Evolutionary conservation across 805 yeast species (phyloP), one percentile per base, ranked within the genome.

Genomic region (Metschnikowia henanensis): DNA sequence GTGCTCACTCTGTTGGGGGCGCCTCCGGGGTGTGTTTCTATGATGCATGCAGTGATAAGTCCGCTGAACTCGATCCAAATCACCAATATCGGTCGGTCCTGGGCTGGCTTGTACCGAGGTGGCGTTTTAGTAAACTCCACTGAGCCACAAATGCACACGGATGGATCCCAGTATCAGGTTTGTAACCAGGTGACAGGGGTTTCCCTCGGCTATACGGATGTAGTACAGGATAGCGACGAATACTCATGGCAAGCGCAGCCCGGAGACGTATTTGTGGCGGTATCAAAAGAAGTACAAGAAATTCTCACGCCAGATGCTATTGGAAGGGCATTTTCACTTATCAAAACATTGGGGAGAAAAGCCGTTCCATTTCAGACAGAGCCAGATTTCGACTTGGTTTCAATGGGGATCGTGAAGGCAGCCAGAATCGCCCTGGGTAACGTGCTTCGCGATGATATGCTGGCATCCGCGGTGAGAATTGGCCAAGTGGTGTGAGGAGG

Each of bases 91-190:
- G 41, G 41, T 5, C 16, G 7, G 23, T 15, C 30, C 5, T 38
- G 41, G 41, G 41, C 41, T 3, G 41, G 41, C 9, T 23, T 38
- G 7, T 38, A 38, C 18, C n/a, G 36, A 5, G 16, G 23, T 10
- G 36, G 41, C 6, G 15, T 9, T 12, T 21, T 38, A 7, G 17
- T 31, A 4, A 3, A 15, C 18, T 16, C 25, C 5, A 38, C 36
- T 3, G 8, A 6, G 3, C 17, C 10, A 23, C 10, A 3, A 18
- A 13, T 23, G 13, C 41, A 38, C 22, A 18, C 8, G 16, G 31
- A 38, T 25, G 36, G 31, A 4, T 15, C 25, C 13, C 23, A 12
- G 13, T 38, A 23, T 16, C 41, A 30, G 9, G 20, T 38, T 12
- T 38, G 41, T 17, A 31, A 23, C 8, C 5, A 10, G 6, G 20